Base-by-base conservation (phyloP, 768 basidiomycete species). In the Lactifluus piperatus region DNA sequence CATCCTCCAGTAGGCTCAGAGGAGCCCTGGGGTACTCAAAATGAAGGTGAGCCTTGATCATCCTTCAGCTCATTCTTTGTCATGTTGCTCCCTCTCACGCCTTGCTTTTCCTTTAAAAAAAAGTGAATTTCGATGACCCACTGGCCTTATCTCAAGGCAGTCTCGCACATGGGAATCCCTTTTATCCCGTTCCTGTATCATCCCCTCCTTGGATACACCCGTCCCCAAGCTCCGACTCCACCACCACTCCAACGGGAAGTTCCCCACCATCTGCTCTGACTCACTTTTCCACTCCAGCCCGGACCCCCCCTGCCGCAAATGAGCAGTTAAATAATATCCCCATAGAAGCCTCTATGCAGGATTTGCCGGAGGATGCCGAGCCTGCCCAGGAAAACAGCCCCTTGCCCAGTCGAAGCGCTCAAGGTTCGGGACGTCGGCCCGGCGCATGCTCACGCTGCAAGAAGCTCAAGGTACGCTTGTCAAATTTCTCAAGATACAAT, bases 391-490 rank as follows among this genome's bases (percentile, higher is more conserved):
- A 56, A 27, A 56, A n/a, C n/a, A n/a, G 54, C 7, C 50, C 50
- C 20, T 54, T 16, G 9, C 44, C 43, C 3, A 46, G 34, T 14
- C 59, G 59, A 7, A 26, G 8, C 20, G 7, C 37, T 1, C 54
- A 47, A 4, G 44, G 20, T 14, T 5, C 54, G 60, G 52, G 56
- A 2, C 55, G 63, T 30, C 59, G 55, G 36, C 52, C 66, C 26
- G 68, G 68, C 0, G 68, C 68, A 5, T 69, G 68, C 56, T 66
- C 67, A 16, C 65, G 68, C 1, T 69, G 68, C 61, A 64, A 68
- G 53, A 65, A 64, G 43, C 62, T 69, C 43, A 69, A 69, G 63
- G 68, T 68, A 43, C 20, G 56, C 20, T 32, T 5, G 11, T 39
- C 14, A 11, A 24, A 11, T 22, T 24, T 20, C 11, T 37, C 1